Conservation (phyloP, 2,329 filamentous ascomycete genomes). For the Apiospora marii region DNA sequence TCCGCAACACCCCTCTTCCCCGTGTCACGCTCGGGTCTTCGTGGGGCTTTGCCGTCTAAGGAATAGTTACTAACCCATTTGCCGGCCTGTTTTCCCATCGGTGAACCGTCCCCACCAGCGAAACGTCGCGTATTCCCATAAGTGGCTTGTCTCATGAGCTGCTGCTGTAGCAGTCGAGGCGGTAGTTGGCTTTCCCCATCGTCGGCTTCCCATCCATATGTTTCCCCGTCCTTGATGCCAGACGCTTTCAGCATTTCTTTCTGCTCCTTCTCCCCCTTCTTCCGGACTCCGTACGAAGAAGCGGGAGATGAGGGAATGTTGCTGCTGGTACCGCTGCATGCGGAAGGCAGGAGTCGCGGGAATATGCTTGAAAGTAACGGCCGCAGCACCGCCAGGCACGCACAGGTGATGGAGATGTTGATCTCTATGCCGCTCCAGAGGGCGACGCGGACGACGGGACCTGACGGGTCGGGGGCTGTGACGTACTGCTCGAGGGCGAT, state of each 20-base stretch:
- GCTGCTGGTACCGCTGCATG: background rate
- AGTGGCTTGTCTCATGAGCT: background rate
- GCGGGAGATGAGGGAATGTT: too few species aligned
- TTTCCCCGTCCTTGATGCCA: too few species aligned
- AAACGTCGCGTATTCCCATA: background rate
- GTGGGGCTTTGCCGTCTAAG: background rate
- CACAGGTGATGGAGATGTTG: conserved; percentile 32
- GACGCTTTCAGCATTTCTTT: background rate
- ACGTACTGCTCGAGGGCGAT: conserved; percentile 26
- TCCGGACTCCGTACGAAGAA: background rate
- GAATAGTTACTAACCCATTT: background rate
- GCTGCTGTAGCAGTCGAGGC: background rate
- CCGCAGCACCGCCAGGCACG: conserved; percentile 32
- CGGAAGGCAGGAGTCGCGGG: conserved; percentile 28
- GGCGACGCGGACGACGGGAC: conserved; percentile 29
- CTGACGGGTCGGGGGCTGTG: conserved; percentile 28
- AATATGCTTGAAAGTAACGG: conserved; percentile 29
- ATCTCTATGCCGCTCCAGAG: conserved; percentile 34
- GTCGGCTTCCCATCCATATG: too few species aligned
- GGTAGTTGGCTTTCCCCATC: background rate
- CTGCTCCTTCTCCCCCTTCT: background rate
- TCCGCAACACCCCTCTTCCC: background rate
- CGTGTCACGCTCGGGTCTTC: background rate
- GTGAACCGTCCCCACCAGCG: background rate
- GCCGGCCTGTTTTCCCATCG: background rate